Conservation (phyloP, 306 rosid species). For the Rosa persica region DNA sequence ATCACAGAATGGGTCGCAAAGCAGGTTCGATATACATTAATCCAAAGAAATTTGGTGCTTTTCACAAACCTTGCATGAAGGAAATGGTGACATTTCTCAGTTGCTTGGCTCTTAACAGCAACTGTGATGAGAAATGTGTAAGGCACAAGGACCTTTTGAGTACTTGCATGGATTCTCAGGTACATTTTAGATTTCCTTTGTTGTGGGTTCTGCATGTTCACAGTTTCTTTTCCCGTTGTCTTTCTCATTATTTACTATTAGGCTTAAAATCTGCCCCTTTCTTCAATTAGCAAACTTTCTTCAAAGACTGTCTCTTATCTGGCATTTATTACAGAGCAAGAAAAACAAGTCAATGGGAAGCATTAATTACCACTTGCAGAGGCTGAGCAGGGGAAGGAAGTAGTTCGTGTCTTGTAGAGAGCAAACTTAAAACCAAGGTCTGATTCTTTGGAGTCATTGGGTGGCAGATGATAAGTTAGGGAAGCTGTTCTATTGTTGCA, state of each 20-base stretch:
- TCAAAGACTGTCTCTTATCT: slow-evolving; percentile 10
- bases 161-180: slow-evolving; percentile 79
- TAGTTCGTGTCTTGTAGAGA: slow-evolving; percentile 35
- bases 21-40: slow-evolving; percentile 62
- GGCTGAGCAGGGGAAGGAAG: slow-evolving; percentile 82
- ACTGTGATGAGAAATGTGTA: slow-evolving; percentile 44
- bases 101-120: slow-evolving; percentile 57
- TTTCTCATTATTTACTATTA: background rate
- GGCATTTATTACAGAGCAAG: slow-evolving; percentile 50
- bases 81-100: slow-evolving; percentile 78
- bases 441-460: slow-evolving; percentile 17
- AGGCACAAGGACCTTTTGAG: slow-evolving; percentile 58
- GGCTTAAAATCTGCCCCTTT: background rate
- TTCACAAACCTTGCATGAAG: slow-evolving; percentile 90
- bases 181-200: slow-evolving; percentile 22
- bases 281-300: background rate
- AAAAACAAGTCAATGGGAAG: slow-evolving; percentile 74
- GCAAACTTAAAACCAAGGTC: background rate
- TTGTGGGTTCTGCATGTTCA: slow-evolving; percentile 10
- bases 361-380: slow-evolving; percentile 86
- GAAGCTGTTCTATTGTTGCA: slow-evolving; percentile 19
- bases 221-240: background rate
- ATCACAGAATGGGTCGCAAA: slow-evolving; percentile 70
- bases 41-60: slow-evolving; percentile 66
- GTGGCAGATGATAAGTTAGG: slow-evolving; percentile 25